phyloP scores from a whole-genome alignment of 1,284 basidiomycete genomes.

The Pterulicium gracile region DNA sequence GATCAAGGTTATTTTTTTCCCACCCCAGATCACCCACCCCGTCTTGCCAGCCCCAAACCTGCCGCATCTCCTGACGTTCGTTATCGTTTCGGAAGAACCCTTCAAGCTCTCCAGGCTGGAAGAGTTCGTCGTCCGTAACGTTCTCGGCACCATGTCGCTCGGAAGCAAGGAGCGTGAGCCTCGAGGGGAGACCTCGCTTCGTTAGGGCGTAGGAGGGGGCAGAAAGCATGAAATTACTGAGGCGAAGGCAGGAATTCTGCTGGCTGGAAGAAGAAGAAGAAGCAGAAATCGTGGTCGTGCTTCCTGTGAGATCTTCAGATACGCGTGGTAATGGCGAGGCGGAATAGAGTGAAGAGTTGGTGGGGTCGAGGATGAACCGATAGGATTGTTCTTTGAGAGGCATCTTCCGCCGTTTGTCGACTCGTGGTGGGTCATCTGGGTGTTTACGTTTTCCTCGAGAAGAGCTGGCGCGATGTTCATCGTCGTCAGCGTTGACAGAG shows the following conservation, averaged over 20 bases:
- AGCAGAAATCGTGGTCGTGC: not conserved
- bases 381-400: not conserved
- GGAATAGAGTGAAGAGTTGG: conserved; percentile 1
- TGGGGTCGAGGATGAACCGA: not conserved
- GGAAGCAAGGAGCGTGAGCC: not conserved
- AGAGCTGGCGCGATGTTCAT: not conserved
- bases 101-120: not conserved
- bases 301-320: not conserved
- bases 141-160: not conserved
- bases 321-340: too few relatives aligned
- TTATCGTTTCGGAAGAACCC: not conserved
- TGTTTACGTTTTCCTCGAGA: not conserved
- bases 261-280: not conserved
- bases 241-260: not conserved
- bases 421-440: not conserved
- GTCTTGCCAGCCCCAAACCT: not conserved
- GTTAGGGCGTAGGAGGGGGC: not conserved
- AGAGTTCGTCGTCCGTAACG: not conserved
- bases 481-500: not conserved
- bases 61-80: not conserved
- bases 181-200: not conserved
- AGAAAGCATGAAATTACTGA: not conserved
- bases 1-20: not conserved
- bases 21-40: not conserved
- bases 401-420: not conserved